phyloP scores from a whole-genome alignment of 371 early-diverging fungal species.

The Circinella umbellata region DNA sequence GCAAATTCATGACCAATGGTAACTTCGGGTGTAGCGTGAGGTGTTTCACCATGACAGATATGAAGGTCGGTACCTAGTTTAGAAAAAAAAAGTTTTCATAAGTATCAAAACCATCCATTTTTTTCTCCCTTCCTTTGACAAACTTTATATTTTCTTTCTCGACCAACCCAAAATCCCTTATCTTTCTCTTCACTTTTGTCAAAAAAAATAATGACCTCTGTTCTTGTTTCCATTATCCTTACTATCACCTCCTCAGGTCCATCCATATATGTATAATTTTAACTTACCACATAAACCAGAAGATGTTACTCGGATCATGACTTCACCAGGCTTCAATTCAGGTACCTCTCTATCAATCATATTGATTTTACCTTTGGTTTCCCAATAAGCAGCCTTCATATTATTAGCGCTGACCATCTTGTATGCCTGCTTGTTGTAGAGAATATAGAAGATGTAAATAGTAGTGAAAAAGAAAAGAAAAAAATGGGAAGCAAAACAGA shows the following conservation, averaged over 20 bases:
- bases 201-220: too few species aligned
- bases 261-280: neutral
- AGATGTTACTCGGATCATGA: slow-evolving; percentile 57
- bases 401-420: slow-evolving; percentile 9
- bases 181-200: too few species aligned
- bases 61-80: slow-evolving; percentile 57
- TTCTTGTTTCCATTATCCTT: neutral
- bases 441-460: neutral
- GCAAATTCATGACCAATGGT: slow-evolving; percentile 64
- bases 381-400: slow-evolving; percentile 59
- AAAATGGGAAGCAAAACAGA: slow-evolving; percentile 1
- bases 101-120: too few species aligned
- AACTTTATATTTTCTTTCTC: neutral
- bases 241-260: neutral
- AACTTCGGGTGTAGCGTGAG: slow-evolving; percentile 54
- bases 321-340: slow-evolving; percentile 44
- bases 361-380: slow-evolving; percentile 49
- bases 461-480: slow-evolving; percentile 4
- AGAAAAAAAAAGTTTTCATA: neutral
- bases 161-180: too few species aligned
- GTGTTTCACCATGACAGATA: slow-evolving; percentile 62
- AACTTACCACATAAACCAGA: slow-evolving; percentile 61
- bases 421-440: neutral
- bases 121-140: neutral
- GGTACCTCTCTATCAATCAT: slow-evolving; percentile 46